Conservation (phyloP, 176 grass and related monocot genomes). For the Cenchrus fungigraminus region DNA sequence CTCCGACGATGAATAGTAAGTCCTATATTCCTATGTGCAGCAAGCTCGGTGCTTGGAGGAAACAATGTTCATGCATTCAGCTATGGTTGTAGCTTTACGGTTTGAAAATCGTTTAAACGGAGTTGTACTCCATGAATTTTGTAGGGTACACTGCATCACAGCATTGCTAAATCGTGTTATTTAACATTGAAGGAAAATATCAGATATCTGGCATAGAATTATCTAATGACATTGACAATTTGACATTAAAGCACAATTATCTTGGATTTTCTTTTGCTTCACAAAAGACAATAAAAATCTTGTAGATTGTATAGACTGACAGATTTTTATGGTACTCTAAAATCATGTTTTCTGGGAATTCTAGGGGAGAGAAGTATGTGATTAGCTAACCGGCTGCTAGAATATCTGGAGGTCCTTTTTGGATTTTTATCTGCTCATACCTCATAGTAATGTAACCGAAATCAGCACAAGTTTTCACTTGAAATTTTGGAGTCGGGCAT, state of each 20-base stretch:
- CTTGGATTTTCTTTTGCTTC: slow-evolving; percentile 11
- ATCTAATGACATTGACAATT: neutral
- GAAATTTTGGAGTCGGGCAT: slow-evolving; percentile 4
- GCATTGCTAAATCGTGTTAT: neutral
- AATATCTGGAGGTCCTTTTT: neutral
- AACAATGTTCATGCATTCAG: slow-evolving; percentile 22
- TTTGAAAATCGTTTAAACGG: slow-evolving; percentile 13
- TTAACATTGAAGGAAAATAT: neutral
- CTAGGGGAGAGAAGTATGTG: neutral
- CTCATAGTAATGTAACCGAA: neutral
- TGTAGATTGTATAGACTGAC: neutral
- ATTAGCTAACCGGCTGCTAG: neutral
- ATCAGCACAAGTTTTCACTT: neutral
- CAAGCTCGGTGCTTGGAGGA: slow-evolving; percentile 11
- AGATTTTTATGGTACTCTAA: neutral
- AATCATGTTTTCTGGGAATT: neutral
- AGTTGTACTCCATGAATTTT: slow-evolving; percentile 7
- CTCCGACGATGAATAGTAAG: slow-evolving; percentile 70
- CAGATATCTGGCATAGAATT: neutral
- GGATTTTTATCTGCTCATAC: neutral
- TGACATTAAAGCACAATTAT: neutral
- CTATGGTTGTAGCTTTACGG: neutral
- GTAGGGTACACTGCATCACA: neutral
- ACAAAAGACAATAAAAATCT: neutral
- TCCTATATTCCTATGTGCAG: slow-evolving; percentile 19